A percentile compares a stretch with the other conserved stretches of the same genome.
phyloP scores from a whole-genome alignment of 257 asterid genomes.

The Agastache rugosa region DNA sequence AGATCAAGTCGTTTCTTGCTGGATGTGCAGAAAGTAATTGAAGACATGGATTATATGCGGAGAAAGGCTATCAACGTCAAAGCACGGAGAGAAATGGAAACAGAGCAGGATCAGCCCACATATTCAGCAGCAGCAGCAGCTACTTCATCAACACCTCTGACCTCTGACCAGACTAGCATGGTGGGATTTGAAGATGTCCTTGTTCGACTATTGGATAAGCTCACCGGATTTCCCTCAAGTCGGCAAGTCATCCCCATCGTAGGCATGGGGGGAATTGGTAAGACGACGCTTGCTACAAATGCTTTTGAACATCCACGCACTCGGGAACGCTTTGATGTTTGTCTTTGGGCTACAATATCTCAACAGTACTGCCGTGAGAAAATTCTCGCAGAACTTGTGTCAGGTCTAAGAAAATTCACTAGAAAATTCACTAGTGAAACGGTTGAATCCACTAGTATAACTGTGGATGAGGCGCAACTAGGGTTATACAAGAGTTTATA shows the following conservation, averaged over 20 bases:
- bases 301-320: not conserved
- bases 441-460: not conserved
- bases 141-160: not conserved
- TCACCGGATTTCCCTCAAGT: not conserved
- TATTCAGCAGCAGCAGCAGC: not conserved
- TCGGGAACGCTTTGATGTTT: not conserved
- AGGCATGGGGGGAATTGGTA: conserved; percentile 8
- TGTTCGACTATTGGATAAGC: not conserved
- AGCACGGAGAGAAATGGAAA: not conserved
- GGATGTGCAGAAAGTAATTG: not conserved
- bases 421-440: not conserved
- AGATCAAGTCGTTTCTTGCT: not conserved
- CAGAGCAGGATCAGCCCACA: not conserved
- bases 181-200: not conserved
- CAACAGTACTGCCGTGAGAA: not conserved
- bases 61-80: not conserved
- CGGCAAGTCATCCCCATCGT: conserved; percentile 2
- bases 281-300: not conserved
- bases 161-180: not conserved
- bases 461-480: not conserved
- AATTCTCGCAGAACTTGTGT: not conserved
- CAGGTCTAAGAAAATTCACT: not conserved
- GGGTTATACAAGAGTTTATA: not conserved
- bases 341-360: not conserved
- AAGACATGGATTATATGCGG: not conserved